Base-by-base conservation (phyloP, 805 yeast species). In the Cyberlindnera suaveolens region DNA sequence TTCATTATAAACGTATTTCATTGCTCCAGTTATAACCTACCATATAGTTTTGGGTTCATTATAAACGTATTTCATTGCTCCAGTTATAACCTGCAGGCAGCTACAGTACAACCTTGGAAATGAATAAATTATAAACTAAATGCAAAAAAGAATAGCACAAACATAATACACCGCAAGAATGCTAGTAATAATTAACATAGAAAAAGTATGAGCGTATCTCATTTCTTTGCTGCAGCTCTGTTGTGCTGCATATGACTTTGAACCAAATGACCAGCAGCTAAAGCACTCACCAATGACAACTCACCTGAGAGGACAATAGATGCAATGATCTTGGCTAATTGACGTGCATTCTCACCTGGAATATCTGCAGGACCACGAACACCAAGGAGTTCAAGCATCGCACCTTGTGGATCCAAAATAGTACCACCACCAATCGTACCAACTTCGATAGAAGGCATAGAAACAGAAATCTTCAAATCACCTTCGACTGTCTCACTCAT, bases 341-440 rank as follows among this genome's bases (percentile, higher is more conserved):
- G 95, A 60, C 95, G 80, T 16, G 99, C 95, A 65, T 93, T 93
- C 41, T 81, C 85, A 54, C 99, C 99, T 1, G 99, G 98, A 41
- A 73, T 77, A 5, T 90, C 82, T 32, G 95, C 85, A 5, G 99
- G 97, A 4, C 99, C 99, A 55, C 85, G 80, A 38, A 93, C 96
- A 32, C 98, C 97, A 49, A 93, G 73, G 52, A 93, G 70, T 57
- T 93, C 98, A 46, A 93, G 73, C 96, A 93, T 88, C 18, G 98
- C 87, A 40, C 90, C 85, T 68, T 93, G 99, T 34, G 99, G 97
- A 60, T 86, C 98, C 57, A 93, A 76, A 50, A 93, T 86, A 4
- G 99, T 93, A 61, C 99, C 99, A 51, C 99, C 99, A 45, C 99
- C 99, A 65, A 93, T 89, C 3, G 99, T 93, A 51, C 99, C 99